Conservation (phyloP, 2,329 filamentous ascomycete species). For the Verticillium nonalfalfae region DNA sequence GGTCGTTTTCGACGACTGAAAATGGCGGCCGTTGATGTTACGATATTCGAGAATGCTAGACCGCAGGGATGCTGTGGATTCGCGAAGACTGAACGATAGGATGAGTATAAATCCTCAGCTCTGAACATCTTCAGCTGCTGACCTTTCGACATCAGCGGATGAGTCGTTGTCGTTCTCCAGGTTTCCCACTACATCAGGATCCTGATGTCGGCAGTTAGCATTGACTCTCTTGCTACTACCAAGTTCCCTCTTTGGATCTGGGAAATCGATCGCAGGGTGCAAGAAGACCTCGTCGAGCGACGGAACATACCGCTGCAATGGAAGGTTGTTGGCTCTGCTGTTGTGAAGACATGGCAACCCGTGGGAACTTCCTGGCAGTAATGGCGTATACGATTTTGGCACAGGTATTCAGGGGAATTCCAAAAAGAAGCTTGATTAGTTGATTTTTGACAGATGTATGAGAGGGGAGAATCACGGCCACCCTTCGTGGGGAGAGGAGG, state of each 20-base stretch:
- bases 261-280: not conserved
- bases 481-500: too few relatives aligned
- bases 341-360: not conserved
- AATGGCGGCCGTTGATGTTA: conserved; percentile 23
- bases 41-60: conserved; percentile 25
- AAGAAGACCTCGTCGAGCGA: not conserved
- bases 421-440: not conserved
- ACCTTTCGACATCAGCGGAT: not conserved
- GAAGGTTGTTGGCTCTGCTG: not conserved
- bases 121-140: not conserved
- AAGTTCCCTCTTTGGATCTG: too few relatives aligned
- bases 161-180: not conserved
- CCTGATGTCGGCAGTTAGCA: not conserved
- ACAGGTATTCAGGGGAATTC: too few relatives aligned
- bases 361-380: too few relatives aligned
- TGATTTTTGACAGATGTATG: not conserved
- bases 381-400: too few relatives aligned
- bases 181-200: not conserved
- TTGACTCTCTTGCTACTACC: not conserved
- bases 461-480: not conserved
- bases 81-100: not conserved
- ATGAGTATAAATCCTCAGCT: not conserved
- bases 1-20: conserved; percentile 18
- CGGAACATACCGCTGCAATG: not conserved
- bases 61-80: conserved; percentile 22